A percentile compares a stretch with the other conserved stretches of the same genome.
phyloP scores from a whole-genome alignment of 1,284 basidiomycete genomes.

The Mycena sp. region DNA sequence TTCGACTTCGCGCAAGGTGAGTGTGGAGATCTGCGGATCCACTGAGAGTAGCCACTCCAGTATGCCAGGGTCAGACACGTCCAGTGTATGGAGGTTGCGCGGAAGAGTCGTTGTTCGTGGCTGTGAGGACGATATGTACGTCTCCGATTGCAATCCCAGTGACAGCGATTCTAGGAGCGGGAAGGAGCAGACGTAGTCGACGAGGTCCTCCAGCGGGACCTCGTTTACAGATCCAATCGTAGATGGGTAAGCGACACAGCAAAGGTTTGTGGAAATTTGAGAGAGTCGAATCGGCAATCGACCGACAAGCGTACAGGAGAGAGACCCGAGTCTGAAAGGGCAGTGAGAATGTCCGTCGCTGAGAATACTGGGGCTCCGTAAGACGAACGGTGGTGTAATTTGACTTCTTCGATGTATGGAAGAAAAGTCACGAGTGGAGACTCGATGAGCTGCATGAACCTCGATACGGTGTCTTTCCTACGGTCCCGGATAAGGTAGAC shows the following conservation, averaged over 20 bases:
- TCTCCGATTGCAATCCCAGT: neutral
- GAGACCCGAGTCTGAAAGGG: neutral
- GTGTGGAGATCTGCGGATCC: too few relatives aligned
- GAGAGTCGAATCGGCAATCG: conserved; percentile 13
- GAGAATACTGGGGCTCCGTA: conserved; percentile 22
- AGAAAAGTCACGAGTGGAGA: conserved; percentile 7
- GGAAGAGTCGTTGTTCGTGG: too few relatives aligned
- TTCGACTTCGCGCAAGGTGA: too few relatives aligned
- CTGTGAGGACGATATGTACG: too few relatives aligned
- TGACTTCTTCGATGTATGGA: conserved; percentile 5
- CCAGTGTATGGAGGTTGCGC: too few relatives aligned
- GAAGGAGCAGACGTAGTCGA: neutral
- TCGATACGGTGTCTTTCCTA: conserved; percentile 6
- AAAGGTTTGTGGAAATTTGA: neutral
- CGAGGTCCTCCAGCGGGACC: neutral
- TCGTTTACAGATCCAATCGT: neutral
- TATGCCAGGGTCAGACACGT: too few relatives aligned
- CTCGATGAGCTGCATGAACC: conserved; percentile 8
- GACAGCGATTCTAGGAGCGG: neutral
- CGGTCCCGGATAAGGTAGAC: conserved; percentile 3
- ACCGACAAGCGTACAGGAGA: neutral
- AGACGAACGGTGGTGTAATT: conserved; percentile 2
- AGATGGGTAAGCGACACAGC: conserved; percentile 10
- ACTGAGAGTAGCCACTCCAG: too few relatives aligned
- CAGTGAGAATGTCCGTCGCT: conserved; percentile 12